phyloP scores from a whole-genome alignment of 257 asterid species.

The Thymus quinquecostatus region DNA sequence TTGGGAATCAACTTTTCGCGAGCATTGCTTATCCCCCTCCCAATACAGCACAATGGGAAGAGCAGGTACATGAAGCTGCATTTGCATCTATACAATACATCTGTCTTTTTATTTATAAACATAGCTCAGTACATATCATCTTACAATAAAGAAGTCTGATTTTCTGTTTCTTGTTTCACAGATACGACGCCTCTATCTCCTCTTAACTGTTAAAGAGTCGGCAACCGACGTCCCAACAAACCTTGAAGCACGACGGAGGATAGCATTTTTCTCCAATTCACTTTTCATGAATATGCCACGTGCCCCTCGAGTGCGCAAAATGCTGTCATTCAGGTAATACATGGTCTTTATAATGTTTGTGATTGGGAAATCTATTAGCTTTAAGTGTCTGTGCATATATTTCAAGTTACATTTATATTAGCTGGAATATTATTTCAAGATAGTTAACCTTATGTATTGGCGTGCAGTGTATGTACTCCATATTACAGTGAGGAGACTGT shows the following conservation, averaged over 20 bases:
- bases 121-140: conserved; percentile 6
- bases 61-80: conserved; percentile 62
- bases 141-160: conserved; percentile 14
- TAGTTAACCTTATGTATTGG: conserved; percentile 34
- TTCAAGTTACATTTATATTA: conserved; percentile 14
- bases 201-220: conserved; percentile 94
- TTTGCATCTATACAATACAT: conserved; percentile 4
- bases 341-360: conserved; percentile 22
- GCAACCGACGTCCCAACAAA: conserved; percentile 90
- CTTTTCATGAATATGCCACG: conserved; percentile 97
- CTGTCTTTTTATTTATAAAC: neutral
- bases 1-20: conserved; percentile 86
- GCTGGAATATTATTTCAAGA: conserved; percentile 18
- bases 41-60: conserved; percentile 93
- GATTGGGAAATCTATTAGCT: neutral
- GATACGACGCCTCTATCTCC: conserved; percentile 95
- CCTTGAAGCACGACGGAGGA: conserved; percentile 96
- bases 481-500: conserved; percentile 98
- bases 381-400: neutral
- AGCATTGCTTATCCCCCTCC: conserved; percentile 82
- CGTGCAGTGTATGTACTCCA: conserved; percentile 86
- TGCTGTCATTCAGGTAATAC: conserved; percentile 88
- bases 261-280: conserved; percentile 90
- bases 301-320: conserved; percentile 97
- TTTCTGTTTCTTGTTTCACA: conserved; percentile 38